Evolutionary conservation across 345 rosid genomes (phyloP).

Genomic region (Ceriops tagal): DNA sequence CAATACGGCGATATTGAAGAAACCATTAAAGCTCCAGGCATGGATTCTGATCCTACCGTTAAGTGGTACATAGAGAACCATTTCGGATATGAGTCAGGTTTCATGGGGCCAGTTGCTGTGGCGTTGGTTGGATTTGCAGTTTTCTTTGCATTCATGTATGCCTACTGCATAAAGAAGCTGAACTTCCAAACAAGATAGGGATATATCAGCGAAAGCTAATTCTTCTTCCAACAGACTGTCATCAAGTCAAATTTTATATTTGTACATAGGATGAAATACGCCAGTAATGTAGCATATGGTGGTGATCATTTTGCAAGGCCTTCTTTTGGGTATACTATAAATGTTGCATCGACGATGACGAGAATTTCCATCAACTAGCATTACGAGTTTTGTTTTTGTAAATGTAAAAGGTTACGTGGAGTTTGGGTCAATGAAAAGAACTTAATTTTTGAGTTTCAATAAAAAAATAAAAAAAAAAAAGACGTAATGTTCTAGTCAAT

Average conservation of each 20-base stretch:
- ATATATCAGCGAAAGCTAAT: no score
- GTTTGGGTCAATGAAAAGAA: no score
- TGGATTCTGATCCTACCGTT: not conserved
- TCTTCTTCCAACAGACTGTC: not conserved
- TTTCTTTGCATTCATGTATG: slow-evolving; percentile 25
- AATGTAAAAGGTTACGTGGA: no score
- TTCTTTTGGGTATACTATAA: no score
- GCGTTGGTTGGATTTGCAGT: slow-evolving; percentile 23
- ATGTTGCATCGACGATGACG: no score
- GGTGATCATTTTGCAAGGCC: no score
- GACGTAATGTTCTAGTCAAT: no score
- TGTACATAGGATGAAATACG: not conserved
- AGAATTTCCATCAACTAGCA: no score
- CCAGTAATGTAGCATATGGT: not conserved
- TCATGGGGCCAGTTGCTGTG: slow-evolving; percentile 22
- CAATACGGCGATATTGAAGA: slow-evolving; percentile 21
- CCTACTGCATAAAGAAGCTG: slow-evolving; percentile 22
- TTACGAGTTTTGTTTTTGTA: no score
- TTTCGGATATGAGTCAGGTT: slow-evolving; percentile 23
- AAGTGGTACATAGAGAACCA: slow-evolving; percentile 21
- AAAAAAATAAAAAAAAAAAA: no score
- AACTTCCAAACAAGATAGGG: slow-evolving; percentile 30
- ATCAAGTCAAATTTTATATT: not conserved
- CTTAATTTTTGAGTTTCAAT: no score
- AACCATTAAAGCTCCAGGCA: slow-evolving; percentile 9